Evolutionary conservation across 2,329 filamentous ascomycete species (phyloP), one percentile per base, ranked within the genome.

Genomic region (Sphaerulina musiva): DNA sequence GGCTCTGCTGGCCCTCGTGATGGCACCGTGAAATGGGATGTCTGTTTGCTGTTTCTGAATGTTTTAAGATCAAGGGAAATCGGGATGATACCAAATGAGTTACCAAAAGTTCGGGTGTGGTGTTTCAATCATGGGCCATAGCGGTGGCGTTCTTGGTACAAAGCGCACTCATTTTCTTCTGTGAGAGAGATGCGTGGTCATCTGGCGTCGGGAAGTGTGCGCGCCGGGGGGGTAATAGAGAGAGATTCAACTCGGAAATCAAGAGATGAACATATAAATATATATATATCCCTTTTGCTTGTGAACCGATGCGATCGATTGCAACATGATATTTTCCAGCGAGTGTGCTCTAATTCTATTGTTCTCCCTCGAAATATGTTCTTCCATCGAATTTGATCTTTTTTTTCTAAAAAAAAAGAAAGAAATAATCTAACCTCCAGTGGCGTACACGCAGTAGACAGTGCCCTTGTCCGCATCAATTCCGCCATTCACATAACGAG

Each of bases 1-100:
- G 93, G 93, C 93, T 64, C 76, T 98, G 75, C 80, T 98, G 72
- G 93, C 93, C 63, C 78, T 97, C 72, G 89, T 97, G 72, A 86
- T 98, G 87, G 84, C 78, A 53, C 74, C 74, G 11, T 75, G 49
- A 64, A 42, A 44, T 11, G 10, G 26, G 43, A n/a, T n/a, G 43
- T n/a, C 8, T 17, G 14, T 8, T 38, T 14, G 23, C 9, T n/a
- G 4, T 29, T 46, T 26, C 29, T 46, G 12, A 23, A 20, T 20
- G 20, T 11, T 31, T 29, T 7, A 29, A 29, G 26, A 29, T 29
- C 26, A 7, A 29, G 26, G 26, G 34, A 38, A 10, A 38, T 11
- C 10, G 10, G 10, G 42, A 42, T 42, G 40, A 44, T 44, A 44
- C 42, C 42, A 44, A 44, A 31, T 26, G 42, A 44, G 29, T 29